Base-by-base conservation (phyloP, 805 yeast genomes). In the Nakazawaea ishiwadae region DNA sequence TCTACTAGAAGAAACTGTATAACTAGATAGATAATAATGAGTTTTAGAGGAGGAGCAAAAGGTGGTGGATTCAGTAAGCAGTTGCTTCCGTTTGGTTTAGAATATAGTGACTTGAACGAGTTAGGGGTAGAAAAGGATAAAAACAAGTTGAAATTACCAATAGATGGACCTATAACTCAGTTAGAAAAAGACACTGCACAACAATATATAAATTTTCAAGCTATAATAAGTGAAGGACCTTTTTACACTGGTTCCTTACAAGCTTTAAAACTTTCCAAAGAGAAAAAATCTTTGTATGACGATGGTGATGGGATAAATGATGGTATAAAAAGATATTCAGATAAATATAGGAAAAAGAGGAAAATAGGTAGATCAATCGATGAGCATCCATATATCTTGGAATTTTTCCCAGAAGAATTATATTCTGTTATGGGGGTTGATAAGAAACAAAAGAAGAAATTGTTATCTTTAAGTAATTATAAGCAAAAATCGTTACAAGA, bases 251-350 rank as follows among this genome's bases (percentile, higher is more conserved):
- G 88, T 0, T 60, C 75, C 2, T 56, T 71, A 18, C 53, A 49
- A 26, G 46, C 53, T 37, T 35, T 53, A 20, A 26, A 45, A 5
- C 60, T 50, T 9, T 44, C 51, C 5, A 49, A 44, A 14, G 48
- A 36, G 32, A 57, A 59, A 35, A 40, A 40, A 15, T 56, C 56
- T n/a, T 51, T 56, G 21, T 52, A 60, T 28, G 58, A 65, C 26
- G 71, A 54, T 31, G 66, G 68, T 42, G 71, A 70, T 15, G 69
- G 63, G 32, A 58, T 68, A 2, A 68, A 69, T 41, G 96, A 86
- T 56, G 89, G 91, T 2, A 73, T 90, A 32, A 77, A 81, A 55
- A 71, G 97, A 52, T 87, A 87, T 56, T 79, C 95, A 2, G 97
- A 90, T 59, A 71, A 70, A 56, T 90, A 85, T 60, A 66, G 81